Conservation (phyloP, 1,284 basidiomycete genomes). For the Athelia sp. region DNA sequence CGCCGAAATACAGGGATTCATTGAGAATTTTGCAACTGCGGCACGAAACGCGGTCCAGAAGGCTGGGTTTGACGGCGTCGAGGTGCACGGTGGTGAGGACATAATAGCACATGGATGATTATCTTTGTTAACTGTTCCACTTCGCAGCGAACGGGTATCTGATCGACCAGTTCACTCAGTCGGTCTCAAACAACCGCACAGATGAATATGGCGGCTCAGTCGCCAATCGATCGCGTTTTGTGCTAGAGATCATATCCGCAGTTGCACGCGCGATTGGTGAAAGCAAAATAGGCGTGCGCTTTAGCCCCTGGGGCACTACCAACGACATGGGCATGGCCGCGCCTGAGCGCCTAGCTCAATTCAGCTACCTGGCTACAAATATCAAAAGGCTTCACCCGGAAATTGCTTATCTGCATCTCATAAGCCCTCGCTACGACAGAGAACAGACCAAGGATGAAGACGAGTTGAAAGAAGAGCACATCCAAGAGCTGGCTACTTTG, state of each 20-base stretch:
- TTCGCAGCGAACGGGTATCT: slow-evolving; percentile 30
- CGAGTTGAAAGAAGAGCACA: too few species aligned
- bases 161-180: slow-evolving; percentile 31
- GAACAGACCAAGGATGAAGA: too few species aligned
- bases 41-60: not conserved
- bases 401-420: too few species aligned
- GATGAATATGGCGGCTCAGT: slow-evolving; percentile 54
- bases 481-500: too few species aligned
- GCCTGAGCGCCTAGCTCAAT: too few species aligned
- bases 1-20: not conserved
- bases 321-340: not conserved
- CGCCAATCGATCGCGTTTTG: slow-evolving; percentile 48
- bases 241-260: slow-evolving; percentile 33
- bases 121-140: too few species aligned
- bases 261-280: slow-evolving; percentile 16
- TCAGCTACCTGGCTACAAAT: too few species aligned
- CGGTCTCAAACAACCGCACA: slow-evolving; percentile 41
- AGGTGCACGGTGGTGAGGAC: not conserved
- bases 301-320: slow-evolving; percentile 26
- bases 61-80: not conserved
- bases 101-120: too few species aligned
- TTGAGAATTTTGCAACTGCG: not conserved
- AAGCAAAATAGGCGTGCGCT: slow-evolving; percentile 4
- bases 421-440: too few species aligned
- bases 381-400: too few species aligned